Evolutionary conservation across 179 eudicot species (phyloP), one percentile per base, ranked within the genome.

Genomic region (Heliamphora pulchella): DNA sequence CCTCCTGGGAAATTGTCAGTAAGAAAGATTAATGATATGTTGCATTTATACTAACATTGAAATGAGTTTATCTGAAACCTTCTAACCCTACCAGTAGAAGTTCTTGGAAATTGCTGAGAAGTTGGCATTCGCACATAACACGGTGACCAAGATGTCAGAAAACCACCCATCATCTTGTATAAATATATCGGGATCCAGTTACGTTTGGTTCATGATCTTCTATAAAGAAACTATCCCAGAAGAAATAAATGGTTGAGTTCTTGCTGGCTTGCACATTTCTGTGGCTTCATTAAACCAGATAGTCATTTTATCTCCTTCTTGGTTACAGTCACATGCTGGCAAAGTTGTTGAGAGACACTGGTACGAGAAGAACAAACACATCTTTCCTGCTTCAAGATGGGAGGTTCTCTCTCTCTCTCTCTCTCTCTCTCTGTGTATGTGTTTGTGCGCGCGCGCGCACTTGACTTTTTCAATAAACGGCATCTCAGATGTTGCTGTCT

Each of bases 261-360:
- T 43, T 78, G 51, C 66, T 14, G 51, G 59, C 44, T 4, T 15
- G 67, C 54, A 9, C 58, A 70, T 48, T 13, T 55, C 10, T 43
- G 10, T 79, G 74, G 44, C 18, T n/a, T 17, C 4, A 2, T 71
- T 5, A 17, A 1, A 59, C 54, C 48, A 22, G 1, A 47, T 57
- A 3, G 18, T 43, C 58, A 18, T 73, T 0, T 74, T 74, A 15
- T 53, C 77, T 68, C 43, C 46, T 65, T 20, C 71, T 15, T n/a
- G 10, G 78, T 80, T 72, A 84, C 91, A 96, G 99, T 96, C 99
- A 2, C 99, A 96, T 85, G 99, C 99, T 80, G 99, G 99, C 15
- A 96, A 96, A 91, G 99, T 96, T 80, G 98, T 96, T 59, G 99
- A 93, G 85, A 87, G 98, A 80, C 98, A 95, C 80, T 95, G 98